A percentile compares a stretch with the other conserved stretches of the same genome.
Evolutionary conservation across 108 stramenopile genomes (phyloP).

Genomic region (Nannochloropsis gaditana): DNA sequence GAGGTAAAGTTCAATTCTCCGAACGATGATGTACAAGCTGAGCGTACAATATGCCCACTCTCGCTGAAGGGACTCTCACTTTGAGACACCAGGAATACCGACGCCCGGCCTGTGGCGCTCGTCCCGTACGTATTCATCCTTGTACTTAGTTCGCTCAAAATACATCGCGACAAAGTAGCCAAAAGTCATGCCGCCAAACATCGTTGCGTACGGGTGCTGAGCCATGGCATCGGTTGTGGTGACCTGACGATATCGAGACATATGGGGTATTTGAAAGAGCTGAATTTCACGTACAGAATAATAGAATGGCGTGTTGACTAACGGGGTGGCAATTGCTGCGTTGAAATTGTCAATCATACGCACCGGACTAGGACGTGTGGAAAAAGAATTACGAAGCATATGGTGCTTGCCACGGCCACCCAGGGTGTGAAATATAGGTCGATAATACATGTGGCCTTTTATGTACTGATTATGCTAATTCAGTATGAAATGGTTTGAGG

Average conservation of each 20-base stretch:
- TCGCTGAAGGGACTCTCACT: neutral
- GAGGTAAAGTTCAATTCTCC: too few relatives aligned
- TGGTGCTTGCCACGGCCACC: too few relatives aligned
- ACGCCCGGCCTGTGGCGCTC: neutral
- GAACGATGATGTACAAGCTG: too few relatives aligned
- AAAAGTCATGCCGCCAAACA: neutral
- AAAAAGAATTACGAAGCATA: neutral
- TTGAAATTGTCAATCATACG: neutral
- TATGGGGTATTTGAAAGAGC: neutral
- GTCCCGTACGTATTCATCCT: neutral
- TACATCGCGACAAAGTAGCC: neutral
- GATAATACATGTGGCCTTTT: too few relatives aligned
- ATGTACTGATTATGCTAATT: too few relatives aligned
- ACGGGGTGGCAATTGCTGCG: neutral
- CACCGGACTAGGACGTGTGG: neutral
- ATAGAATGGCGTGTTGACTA: too few relatives aligned
- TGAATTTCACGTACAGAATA: too few relatives aligned
- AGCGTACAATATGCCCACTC: too few relatives aligned
- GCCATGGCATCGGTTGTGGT: neutral
- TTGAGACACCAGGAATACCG: neutral
- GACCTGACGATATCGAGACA: neutral
- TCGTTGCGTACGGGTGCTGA: neutral
- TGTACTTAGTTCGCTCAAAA: conserved; percentile 8
- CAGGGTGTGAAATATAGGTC: too few relatives aligned
- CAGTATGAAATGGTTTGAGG: too few relatives aligned